Percentiles rank a stretch among this genome's conserved stretches.
Evolutionary conservation across 1,284 basidiomycete species (phyloP).

Genomic region (Hortiboletus rubellus): DNA sequence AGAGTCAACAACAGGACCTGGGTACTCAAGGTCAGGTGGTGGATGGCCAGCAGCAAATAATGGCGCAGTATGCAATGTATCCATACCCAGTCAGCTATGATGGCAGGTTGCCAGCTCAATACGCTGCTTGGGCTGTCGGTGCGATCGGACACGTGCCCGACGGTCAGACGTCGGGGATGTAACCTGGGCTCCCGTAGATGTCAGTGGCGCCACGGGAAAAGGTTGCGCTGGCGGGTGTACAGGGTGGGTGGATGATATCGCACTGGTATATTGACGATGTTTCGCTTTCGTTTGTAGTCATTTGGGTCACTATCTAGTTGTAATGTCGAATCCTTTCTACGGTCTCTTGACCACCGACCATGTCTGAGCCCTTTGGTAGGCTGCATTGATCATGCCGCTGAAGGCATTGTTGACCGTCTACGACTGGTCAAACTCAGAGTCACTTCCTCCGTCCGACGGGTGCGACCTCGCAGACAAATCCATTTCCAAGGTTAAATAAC

Average conservation of each 20-base stretch:
- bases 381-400: background rate
- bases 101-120: slow-evolving; percentile 23
- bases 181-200: slow-evolving; percentile 36
- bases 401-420: slow-evolving; percentile 94
- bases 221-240: slow-evolving; percentile 39
- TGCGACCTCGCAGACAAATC: slow-evolving; percentile 77
- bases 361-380: slow-evolving; percentile 32
- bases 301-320: slow-evolving; percentile 9
- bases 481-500: slow-evolving; percentile 79
- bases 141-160: slow-evolving; percentile 32
- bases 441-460: slow-evolving; percentile 66
- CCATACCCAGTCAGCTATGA: slow-evolving; percentile 31
- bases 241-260: slow-evolving; percentile 29
- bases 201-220: slow-evolving; percentile 33
- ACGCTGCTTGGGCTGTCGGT: slow-evolving; percentile 30
- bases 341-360: slow-evolving; percentile 24
- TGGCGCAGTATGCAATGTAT: slow-evolving; percentile 37
- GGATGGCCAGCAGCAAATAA: slow-evolving; percentile 31
- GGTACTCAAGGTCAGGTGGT: slow-evolving; percentile 23
- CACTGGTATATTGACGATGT: slow-evolving; percentile 1
- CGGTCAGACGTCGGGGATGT: slow-evolving; percentile 31
- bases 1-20: slow-evolving; percentile 25
- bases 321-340: slow-evolving; percentile 6
- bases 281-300: slow-evolving; percentile 7
- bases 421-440: slow-evolving; percentile 90